phyloP scores from a whole-genome alignment of 768 basidiomycete species.

The Suillus cothurnatus region DNA sequence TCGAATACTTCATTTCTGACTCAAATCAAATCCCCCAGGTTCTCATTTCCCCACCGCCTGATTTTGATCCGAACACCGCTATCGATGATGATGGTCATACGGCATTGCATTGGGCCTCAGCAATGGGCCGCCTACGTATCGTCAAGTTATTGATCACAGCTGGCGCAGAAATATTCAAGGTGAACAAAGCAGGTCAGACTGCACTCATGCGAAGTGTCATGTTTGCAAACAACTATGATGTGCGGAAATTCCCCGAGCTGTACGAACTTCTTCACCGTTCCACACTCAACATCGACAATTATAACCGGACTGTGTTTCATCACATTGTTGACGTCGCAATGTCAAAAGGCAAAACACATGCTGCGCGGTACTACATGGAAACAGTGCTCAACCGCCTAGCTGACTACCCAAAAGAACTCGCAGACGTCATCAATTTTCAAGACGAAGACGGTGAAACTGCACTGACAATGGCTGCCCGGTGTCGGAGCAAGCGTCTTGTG shows the following conservation, averaged over 20 bases:
- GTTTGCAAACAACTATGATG: constrained; percentile 99
- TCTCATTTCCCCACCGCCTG: constrained; percentile 82
- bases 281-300: constrained; percentile 97
- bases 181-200: constrained; percentile 96
- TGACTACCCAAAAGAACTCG: constrained; percentile 94
- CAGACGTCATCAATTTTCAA: constrained; percentile 98
- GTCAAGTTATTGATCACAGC: constrained; percentile 93
- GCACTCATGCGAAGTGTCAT: constrained; percentile 98
- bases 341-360: constrained; percentile 97
- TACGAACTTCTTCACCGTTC: constrained; percentile 98
- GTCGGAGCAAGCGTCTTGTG: constrained; percentile 92
- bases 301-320: constrained; percentile 96
- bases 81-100: constrained; percentile 99
- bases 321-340: constrained; percentile 97
- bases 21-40: constrained; percentile 87
- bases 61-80: constrained; percentile 94
- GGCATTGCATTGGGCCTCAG: constrained; percentile 96
- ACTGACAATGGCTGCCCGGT: constrained; percentile 93
- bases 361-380: constrained; percentile 99
- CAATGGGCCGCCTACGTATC: constrained; percentile 96
- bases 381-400: constrained; percentile 84
- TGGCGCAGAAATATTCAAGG: constrained; percentile 95
- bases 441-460: constrained; percentile 99
- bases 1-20: constrained; percentile 99
- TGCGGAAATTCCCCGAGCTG: constrained; percentile 96